Evolutionary conservation across 1,139 yeast species (phyloP).

Genomic region (Suhomyces ambrosiae): DNA sequence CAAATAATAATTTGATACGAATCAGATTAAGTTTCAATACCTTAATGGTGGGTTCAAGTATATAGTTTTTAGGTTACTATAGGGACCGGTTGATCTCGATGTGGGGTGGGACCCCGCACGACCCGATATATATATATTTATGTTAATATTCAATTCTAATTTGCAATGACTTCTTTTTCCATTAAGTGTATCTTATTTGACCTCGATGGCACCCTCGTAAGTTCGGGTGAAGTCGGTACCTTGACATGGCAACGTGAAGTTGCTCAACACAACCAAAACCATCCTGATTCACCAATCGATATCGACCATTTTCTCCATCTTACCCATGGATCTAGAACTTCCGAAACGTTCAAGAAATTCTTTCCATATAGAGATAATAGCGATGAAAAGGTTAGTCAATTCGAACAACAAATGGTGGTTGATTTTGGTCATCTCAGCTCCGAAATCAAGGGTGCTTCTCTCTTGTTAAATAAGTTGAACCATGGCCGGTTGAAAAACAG

Average conservation of each 20-base stretch:
- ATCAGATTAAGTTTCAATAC: no score
- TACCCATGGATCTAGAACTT: constrained; percentile 24
- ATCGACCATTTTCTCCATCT: constrained; percentile 16
- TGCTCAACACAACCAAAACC: constrained; percentile 18
- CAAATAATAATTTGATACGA: no score
- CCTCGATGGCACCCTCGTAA: constrained; percentile 27
- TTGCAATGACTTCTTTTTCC: constrained; percentile 1
- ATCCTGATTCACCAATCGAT: constrained; percentile 15
- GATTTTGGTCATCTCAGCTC: constrained; percentile 23
- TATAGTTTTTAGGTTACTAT: no score
- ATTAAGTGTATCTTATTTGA: constrained; percentile 18
- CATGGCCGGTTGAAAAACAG: constrained; percentile 7
- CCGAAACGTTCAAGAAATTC: constrained; percentile 17
- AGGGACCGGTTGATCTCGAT: no score
- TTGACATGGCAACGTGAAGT: constrained; percentile 22
- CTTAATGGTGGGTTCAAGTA: no score
- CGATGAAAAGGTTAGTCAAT: constrained; percentile 16
- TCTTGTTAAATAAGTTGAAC: constrained; percentile 17
- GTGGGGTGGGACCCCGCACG: background rate
- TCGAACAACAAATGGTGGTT: constrained; percentile 20
- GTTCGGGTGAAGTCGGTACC: constrained; percentile 24
- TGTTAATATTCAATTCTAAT: background rate
- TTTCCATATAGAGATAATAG: constrained; percentile 19
- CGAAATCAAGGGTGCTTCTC: constrained; percentile 19
- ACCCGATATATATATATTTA: background rate